Percentiles rank a stretch among this genome's conserved stretches.
These are phyloP conservation scores for Phytophthora cajani DNA, from an alignment of 352 stramenopile species.

Conservation along the genomic window DNA sequence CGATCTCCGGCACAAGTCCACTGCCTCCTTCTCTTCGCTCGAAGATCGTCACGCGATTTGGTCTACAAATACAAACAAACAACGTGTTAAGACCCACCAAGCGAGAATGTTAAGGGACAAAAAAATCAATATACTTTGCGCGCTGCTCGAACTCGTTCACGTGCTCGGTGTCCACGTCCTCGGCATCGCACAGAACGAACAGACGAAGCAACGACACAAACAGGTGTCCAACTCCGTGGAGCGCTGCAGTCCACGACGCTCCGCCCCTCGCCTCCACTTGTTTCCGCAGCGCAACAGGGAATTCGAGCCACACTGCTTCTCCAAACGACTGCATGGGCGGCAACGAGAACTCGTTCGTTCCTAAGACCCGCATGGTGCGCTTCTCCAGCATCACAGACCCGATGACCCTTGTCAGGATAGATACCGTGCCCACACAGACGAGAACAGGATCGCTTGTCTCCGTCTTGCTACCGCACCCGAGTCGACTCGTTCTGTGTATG, in stretches of 20 bases:
- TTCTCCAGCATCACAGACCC: constrained; percentile 90
- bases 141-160: constrained; percentile 79
- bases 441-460: constrained; percentile 23
- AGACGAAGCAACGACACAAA: constrained; percentile 93
- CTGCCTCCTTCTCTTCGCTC: constrained; percentile 89
- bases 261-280: constrained; percentile 44
- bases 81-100: background rate
- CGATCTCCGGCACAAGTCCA: constrained; percentile 86
- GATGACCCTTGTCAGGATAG: constrained; percentile 81
- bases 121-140: constrained; percentile 39
- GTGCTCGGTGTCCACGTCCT: constrained; percentile 88
- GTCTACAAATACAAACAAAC: constrained; percentile 37
- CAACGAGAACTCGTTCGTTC: constrained; percentile 93
- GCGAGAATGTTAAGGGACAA: background rate
- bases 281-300: constrained; percentile 60
- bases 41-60: constrained; percentile 88
- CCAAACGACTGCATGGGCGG: constrained; percentile 96
- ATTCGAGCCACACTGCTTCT: constrained; percentile 95
- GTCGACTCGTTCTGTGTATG: constrained; percentile 40
- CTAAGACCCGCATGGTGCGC: constrained; percentile 73
- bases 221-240: constrained; percentile 91
- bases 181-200: constrained; percentile 91
- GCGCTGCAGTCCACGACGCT: constrained; percentile 53
- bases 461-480: constrained; percentile 12
- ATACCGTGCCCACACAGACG: constrained; percentile 76